Percentiles rank a stretch among this genome's conserved stretches.
Conservation (phyloP, 805 yeast genomes). For the Pichia ethanolica region DNA sequence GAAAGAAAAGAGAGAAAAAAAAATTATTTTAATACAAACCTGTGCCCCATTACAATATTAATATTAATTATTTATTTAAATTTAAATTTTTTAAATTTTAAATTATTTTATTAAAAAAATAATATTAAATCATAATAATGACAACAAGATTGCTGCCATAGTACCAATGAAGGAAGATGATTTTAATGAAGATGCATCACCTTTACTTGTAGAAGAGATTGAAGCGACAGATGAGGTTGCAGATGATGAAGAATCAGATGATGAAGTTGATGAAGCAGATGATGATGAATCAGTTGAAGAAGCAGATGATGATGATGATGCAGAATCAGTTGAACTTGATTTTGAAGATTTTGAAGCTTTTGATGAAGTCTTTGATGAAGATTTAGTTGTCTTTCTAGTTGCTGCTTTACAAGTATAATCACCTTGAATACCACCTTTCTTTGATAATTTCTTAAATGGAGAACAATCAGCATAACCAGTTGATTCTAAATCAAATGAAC, state of each 20-base stretch:
- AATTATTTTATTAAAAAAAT: not conserved
- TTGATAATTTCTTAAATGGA: conserved; percentile 62
- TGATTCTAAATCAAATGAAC: conserved; percentile 84
- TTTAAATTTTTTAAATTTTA: no score
- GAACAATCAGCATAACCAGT: conserved; percentile 74
- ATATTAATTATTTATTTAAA: not conserved
- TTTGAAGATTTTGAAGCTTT: conserved; percentile 21
- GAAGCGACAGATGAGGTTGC: conserved; percentile 33
- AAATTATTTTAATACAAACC: not conserved
- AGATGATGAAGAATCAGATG: conserved; percentile 26
- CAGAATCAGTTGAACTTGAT: conserved; percentile 14
- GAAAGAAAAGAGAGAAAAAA: not conserved
- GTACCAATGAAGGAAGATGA: conserved; percentile 41
- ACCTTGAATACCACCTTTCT: conserved; percentile 84
- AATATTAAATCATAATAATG: conserved; percentile 35
- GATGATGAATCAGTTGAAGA: conserved; percentile 28
- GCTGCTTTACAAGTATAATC: conserved; percentile 68
- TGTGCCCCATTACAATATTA: conserved; percentile 1
- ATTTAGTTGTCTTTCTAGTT: conserved; percentile 35
- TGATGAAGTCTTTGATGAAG: conserved; percentile 34
- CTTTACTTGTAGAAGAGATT: conserved; percentile 23
- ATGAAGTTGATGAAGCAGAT: conserved; percentile 19
- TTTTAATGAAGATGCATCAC: conserved; percentile 21
- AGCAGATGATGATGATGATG: conserved; percentile 17
- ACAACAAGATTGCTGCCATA: conserved; percentile 42